Evolutionary conservation across 768 basidiomycete genomes (phyloP).

Genomic region (Galerina marginata): DNA sequence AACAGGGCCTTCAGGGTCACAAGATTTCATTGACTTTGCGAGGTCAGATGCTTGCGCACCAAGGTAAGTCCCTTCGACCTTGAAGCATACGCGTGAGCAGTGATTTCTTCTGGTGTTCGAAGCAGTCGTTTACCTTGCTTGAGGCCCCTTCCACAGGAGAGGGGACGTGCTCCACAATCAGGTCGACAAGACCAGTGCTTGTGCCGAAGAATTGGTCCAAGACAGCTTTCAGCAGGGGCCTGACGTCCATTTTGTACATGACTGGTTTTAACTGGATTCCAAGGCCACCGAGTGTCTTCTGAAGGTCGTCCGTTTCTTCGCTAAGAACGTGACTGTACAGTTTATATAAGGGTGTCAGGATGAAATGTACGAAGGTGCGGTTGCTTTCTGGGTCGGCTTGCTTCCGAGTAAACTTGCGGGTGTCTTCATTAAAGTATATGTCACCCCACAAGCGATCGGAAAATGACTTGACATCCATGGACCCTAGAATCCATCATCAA

Average conservation of each 20-base stretch:
- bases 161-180: slow-evolving; percentile 90
- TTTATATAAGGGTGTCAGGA: slow-evolving; percentile 96
- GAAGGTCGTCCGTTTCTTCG: slow-evolving; percentile 89
- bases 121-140: slow-evolving; percentile 56
- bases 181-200: slow-evolving; percentile 87
- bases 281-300: slow-evolving; percentile 75
- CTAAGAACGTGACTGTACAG: slow-evolving; percentile 94
- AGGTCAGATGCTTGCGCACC: slow-evolving; percentile 86
- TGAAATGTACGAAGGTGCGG: slow-evolving; percentile 93
- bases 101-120: neutral
- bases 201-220: slow-evolving; percentile 96
- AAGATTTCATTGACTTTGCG: slow-evolving; percentile 79
- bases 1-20: slow-evolving; percentile 83
- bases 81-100: neutral
- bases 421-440: slow-evolving; percentile 88
- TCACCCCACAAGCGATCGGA: slow-evolving; percentile 97
- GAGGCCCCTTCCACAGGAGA: slow-evolving; percentile 68
- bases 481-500: slow-evolving; percentile 41
- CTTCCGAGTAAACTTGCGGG: slow-evolving; percentile 90
- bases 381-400: slow-evolving; percentile 77
- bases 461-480: slow-evolving; percentile 83
- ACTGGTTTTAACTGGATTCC: slow-evolving; percentile 89
- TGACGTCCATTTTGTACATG: slow-evolving; percentile 98
- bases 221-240: slow-evolving; percentile 92
- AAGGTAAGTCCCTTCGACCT: slow-evolving; percentile 87